These are phyloP conservation scores for Cadophora sp. DNA, from an alignment of 2,329 filamentous ascomycete genomes.

Conservation along the genomic window DNA sequence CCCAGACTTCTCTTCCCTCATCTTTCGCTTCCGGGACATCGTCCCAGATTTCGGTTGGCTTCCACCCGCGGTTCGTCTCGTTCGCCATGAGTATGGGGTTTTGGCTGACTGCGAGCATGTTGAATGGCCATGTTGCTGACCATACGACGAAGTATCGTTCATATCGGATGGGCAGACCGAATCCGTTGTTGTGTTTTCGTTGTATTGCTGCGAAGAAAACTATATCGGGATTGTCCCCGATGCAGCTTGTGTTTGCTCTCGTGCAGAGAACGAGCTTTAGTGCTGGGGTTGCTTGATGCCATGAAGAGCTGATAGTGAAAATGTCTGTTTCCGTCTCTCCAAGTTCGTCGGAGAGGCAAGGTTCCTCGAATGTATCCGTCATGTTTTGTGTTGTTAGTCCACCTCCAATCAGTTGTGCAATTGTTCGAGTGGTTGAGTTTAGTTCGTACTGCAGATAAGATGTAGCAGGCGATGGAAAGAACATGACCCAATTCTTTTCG, in stretches of 20 bases:
- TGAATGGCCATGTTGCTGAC: constrained; percentile 47
- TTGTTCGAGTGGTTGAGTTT: constrained; percentile 38
- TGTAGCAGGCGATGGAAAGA: constrained; percentile 45
- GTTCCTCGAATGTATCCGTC: constrained; percentile 32
- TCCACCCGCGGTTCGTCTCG: constrained; percentile 48
- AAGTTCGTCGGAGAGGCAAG: constrained; percentile 31
- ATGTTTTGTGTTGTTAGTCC: constrained; percentile 38
- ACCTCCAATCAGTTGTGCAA: constrained; percentile 36
- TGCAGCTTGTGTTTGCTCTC: constrained; percentile 40
- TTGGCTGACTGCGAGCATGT: constrained; percentile 46
- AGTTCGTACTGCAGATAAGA: constrained; percentile 50
- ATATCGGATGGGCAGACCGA: constrained; percentile 47
- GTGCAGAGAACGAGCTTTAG: constrained; percentile 48
- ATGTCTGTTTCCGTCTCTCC: constrained; percentile 25
- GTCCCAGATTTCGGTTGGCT: constrained; percentile 46
- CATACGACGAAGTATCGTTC: constrained; percentile 49
- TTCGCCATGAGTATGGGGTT: constrained; percentile 47
- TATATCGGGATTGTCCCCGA: constrained; percentile 33
- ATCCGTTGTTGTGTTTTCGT: constrained; percentile 47
- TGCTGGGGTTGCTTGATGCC: constrained; percentile 50
- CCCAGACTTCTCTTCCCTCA: constrained; percentile 37
- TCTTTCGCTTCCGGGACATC: constrained; percentile 35
- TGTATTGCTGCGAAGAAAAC: constrained; percentile 49
- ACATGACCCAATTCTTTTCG: constrained; percentile 52
- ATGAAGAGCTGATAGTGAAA: constrained; percentile 39